Evolutionary conservation across 768 basidiomycete genomes (phyloP), one percentile per base, ranked within the genome.

Genomic region (Macrolepiota dolichaula): DNA sequence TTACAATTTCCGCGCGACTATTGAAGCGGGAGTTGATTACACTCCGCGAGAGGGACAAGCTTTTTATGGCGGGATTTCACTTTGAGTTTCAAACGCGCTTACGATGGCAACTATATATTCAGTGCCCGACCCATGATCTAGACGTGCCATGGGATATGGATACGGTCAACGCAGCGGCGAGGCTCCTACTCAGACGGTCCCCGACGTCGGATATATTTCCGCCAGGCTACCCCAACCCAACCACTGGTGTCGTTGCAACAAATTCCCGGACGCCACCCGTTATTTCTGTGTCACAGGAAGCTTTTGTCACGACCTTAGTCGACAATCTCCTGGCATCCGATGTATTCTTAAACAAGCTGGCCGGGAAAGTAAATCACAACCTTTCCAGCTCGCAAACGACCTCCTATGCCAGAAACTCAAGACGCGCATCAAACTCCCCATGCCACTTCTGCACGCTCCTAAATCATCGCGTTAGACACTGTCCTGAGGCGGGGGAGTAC

Each of bases 71-170:
- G 29, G 66, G 66, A 1, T 49, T 67, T 24, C 59, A 59, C 11
- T 7, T 44, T 24, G 24, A n/a, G 2, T 59, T 67, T 37, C 7
- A 50, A 13, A 12, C 25, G 12, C 11, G 47, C 2, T 55, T 65
- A 5, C 29, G 40, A 5, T 32, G 19, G 7, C 22, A 24, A 27
- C 49, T 50, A 0, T 12, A 27, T 4, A 4, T 50, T n/a, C 22
- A 63, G 42, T 46, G 59, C 29, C 67, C 57, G 0, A 29, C 55
- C 7, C 64, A 67, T 36, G 59, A 62, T 22, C 47, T 42, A 2
- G 54, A 63, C 19, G 62, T 64, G 25, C 62, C 62, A n/a, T 66
- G 44, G 49, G 19, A 13, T 3, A n/a, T 66, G 2, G 44, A 59
- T 1, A 25, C 63, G 7, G 61, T 67, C 25, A 25, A 35, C 0